Evolutionary conservation across 2,329 filamentous ascomycete genomes (phyloP).

Genomic region (Colletotrichum camelliae): DNA sequence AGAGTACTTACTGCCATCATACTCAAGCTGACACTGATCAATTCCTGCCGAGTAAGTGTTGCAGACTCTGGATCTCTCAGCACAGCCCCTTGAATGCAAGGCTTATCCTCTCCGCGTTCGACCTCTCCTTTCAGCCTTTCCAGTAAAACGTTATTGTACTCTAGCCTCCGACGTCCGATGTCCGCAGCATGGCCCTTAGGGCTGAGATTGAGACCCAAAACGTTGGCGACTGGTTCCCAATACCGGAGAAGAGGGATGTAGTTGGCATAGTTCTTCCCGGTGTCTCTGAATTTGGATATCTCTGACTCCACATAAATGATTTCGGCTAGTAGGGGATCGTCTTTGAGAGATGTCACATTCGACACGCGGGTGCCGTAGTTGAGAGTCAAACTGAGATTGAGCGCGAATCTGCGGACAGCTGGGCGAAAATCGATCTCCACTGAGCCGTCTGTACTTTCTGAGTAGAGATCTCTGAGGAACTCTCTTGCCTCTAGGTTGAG

Average conservation of each 20-base stretch:
- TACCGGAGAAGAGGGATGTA: neutral
- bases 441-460: slow-evolving; percentile 57
- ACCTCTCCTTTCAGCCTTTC: neutral
- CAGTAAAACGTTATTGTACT: neutral
- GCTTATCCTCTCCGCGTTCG: neutral
- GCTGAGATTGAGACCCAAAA: neutral
- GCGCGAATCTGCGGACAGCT: slow-evolving; percentile 67
- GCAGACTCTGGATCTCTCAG: neutral
- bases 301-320: slow-evolving; percentile 26
- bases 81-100: slow-evolving; percentile 6
- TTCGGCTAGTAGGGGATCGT: slow-evolving; percentile 19
- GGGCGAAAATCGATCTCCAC: slow-evolving; percentile 64
- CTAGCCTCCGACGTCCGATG: neutral
- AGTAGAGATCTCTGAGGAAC: slow-evolving; percentile 64
- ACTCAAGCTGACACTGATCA: slow-evolving; percentile 37
- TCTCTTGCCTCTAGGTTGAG: slow-evolving; percentile 57
- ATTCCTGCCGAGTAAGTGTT: neutral
- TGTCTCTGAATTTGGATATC: slow-evolving; percentile 16
- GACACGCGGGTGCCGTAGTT: slow-evolving; percentile 64
- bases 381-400: slow-evolving; percentile 67
- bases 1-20: slow-evolving; percentile 47
- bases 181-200: neutral
- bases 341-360: neutral
- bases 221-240: neutral
- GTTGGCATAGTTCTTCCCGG: neutral